These are phyloP conservation scores for Candida maris DNA, from an alignment of 805 yeast species.

Conservation along the genomic window DNA sequence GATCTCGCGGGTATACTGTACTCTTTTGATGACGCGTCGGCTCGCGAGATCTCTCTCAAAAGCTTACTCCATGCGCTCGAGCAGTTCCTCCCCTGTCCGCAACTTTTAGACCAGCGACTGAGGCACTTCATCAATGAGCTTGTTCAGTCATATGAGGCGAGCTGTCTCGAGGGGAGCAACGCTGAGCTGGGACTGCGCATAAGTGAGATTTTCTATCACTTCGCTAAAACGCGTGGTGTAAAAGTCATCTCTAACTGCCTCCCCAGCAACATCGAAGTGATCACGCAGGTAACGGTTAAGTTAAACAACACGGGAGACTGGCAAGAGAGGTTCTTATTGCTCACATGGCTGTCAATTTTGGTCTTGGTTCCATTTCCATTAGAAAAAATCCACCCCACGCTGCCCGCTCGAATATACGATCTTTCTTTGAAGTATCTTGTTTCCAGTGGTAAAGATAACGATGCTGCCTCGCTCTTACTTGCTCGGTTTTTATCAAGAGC, in stretches of 20 bases:
- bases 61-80: conserved; percentile 30
- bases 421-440: conserved; percentile 33
- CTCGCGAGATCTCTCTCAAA: neutral
- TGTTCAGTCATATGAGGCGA: conserved; percentile 23
- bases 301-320: conserved; percentile 32
- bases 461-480: conserved; percentile 48
- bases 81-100: conserved; percentile 54
- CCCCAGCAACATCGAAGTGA: conserved; percentile 52
- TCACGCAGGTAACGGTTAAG: conserved; percentile 36
- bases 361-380: conserved; percentile 74
- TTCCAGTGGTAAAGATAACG: conserved; percentile 55
- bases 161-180: conserved; percentile 2
- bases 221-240: conserved; percentile 64
- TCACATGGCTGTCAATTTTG: conserved; percentile 72
- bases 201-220: conserved; percentile 47
- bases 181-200: conserved; percentile 9
- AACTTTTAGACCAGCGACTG: conserved; percentile 43
- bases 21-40: neutral
- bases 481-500: conserved; percentile 52
- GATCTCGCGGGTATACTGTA: conserved; percentile 7
- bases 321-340: conserved; percentile 46
- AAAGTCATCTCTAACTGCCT: conserved; percentile 59
- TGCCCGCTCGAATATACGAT: conserved; percentile 35
- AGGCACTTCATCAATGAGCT: conserved; percentile 31
- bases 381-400: conserved; percentile 30